A percentile compares a stretch with the other conserved stretches of the same genome.
These are phyloP conservation scores for Hypericum perforatum DNA, from an alignment of 345 rosid genomes.

Conservation along the genomic window DNA sequence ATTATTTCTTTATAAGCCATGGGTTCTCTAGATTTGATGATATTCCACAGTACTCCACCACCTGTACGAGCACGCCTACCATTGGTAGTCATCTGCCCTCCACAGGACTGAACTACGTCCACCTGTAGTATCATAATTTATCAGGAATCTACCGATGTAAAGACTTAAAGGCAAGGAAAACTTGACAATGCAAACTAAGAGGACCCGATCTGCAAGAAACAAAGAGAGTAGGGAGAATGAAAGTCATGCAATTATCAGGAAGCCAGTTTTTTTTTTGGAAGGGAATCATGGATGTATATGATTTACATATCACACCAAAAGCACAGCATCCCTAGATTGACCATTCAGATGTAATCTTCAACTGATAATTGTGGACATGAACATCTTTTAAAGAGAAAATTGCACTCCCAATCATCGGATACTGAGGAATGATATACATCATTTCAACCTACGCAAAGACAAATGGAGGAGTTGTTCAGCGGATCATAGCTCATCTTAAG, in stretches of 20 bases:
- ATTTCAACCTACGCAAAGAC: conserved; percentile 31
- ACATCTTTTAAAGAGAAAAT: conserved; percentile 8
- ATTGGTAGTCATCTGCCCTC: conserved; percentile 94
- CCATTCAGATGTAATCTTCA: too few species aligned
- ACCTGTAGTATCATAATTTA: conserved; percentile 34
- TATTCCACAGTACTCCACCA: conserved; percentile 84
- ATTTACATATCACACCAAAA: too few species aligned
- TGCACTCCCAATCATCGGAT: conserved; percentile 10
- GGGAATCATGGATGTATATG: too few species aligned
- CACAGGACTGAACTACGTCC: conserved; percentile 72
- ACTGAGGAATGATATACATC: conserved; percentile 1
- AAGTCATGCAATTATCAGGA: too few species aligned
- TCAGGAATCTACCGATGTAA: not conserved
- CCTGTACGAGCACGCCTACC: conserved; percentile 63
- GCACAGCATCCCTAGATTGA: too few species aligned
- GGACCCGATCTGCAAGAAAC: too few species aligned
- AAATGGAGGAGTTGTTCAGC: conserved; percentile 31
- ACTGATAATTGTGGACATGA: too few species aligned
- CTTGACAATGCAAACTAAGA: conserved; percentile 3
- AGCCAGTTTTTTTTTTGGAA: too few species aligned
- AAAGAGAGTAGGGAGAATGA: too few species aligned
- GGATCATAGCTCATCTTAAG: conserved; percentile 35
- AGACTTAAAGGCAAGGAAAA: not conserved
- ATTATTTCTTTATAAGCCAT: conserved; percentile 62
- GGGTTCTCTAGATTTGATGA: conserved; percentile 75